A percentile compares a stretch with the other conserved stretches of the same genome.
These are phyloP conservation scores for Phialophora expanda DNA, from an alignment of 2,329 filamentous ascomycete species.

Conservation along the genomic window DNA sequence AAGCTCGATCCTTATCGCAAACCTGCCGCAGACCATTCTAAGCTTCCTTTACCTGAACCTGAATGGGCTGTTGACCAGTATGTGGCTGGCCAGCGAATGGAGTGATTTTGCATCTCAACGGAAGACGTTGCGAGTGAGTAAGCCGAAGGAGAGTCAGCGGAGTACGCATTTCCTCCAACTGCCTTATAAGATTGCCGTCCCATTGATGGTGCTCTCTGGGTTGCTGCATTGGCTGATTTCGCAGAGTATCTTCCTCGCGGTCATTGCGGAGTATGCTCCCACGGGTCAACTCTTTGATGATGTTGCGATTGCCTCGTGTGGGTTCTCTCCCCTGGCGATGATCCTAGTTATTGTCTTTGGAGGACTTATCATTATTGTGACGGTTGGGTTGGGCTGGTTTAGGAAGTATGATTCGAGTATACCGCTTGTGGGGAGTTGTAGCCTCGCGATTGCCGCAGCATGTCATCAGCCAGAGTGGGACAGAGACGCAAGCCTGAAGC, in stretches of 20 bases:
- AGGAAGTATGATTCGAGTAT: constrained; percentile 38
- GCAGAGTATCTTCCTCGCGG: constrained; percentile 51
- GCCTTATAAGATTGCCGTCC: constrained; percentile 47
- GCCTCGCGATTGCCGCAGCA: constrained; percentile 44
- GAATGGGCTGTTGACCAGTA: constrained; percentile 51
- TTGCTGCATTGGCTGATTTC: constrained; percentile 54
- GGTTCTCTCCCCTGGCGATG: constrained; percentile 39
- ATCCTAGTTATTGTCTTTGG: constrained; percentile 33
- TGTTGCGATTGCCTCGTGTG: constrained; percentile 32
- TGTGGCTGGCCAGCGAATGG: constrained; percentile 58
- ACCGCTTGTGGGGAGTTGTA: constrained; percentile 44
- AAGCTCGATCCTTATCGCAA: constrained; percentile 42
- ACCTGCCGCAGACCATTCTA: constrained; percentile 46
- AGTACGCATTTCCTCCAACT: constrained; percentile 50
- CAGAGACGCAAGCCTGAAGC: constrained; percentile 30
- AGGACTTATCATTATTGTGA: constrained; percentile 23
- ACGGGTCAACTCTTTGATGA: constrained; percentile 19
- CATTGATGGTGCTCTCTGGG: constrained; percentile 43
- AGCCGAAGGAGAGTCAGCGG: constrained; percentile 46
- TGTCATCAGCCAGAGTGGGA: constrained; percentile 42
- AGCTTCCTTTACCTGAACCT: constrained; percentile 46
- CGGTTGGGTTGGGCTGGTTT: constrained; percentile 32
- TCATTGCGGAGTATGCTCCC: constrained; percentile 41
- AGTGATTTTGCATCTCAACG: constrained; percentile 47
- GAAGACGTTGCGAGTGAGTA: constrained; percentile 49